Base-by-base conservation (phyloP, 176 grass and related monocot genomes). In the Carex kokanica region DNA sequence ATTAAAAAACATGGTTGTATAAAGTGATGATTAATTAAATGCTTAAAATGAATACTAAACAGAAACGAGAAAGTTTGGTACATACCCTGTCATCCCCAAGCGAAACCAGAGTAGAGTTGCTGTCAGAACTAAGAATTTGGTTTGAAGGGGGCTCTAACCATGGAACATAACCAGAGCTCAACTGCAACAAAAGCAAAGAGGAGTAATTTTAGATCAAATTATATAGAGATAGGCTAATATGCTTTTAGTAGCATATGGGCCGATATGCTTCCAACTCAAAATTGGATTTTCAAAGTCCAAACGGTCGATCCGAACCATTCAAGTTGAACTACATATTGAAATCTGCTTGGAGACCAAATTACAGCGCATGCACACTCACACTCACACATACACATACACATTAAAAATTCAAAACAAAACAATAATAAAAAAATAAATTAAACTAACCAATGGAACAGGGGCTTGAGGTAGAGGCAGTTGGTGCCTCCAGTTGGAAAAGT, bases 111-210 rank as follows among this genome's bases (percentile, higher is more conserved):
- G 87, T 65, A 25, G 72, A 87, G 81, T 27, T 88, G 3, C 57
- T 14, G 66, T 65, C 74, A 78, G 80, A 60, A 54, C 81, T 85
- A 86, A 88, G 68, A 72, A 94, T 94, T 95, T 95, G 93, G 90
- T 92, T 95, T 95, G 93, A 92, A 95, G 93, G 93, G 93, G 86
- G 93, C 90, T 95, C 93, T 80, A 75, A 72, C 83, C 32, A 52
- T 60, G 29, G 69, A 57, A 41, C 7, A 23, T 51, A 73, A 61
- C 83, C 83, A 78, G 83, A 85, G 82, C 49, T 84, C 82, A 59
- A 60, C 82, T 84, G 55, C 27, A 71, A 53, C 16, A 14, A 54
- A 81, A 81, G 21, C 14, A 84, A 11, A 73, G 2, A n/a, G n/a
- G n/a, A 34, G 13, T 10, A 56, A 24, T 38, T 43, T 57, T 58